phyloP scores from a whole-genome alignment of 2,329 filamentous ascomycete genomes.

The Monilinia fructicola region DNA sequence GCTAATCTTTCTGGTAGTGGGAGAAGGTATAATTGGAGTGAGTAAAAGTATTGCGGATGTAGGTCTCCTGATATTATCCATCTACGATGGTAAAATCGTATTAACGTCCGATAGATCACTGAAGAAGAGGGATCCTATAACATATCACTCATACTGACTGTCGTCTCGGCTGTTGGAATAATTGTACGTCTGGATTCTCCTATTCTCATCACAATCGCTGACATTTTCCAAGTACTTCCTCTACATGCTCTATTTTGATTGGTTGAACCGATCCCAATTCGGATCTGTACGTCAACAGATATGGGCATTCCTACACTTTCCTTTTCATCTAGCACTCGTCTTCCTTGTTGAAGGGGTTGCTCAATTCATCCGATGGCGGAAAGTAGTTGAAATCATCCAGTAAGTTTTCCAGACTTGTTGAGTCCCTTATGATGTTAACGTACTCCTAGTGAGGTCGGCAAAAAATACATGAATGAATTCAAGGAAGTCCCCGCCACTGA shows the following conservation, averaged over 20 bases:
- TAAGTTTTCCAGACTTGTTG: background rate
- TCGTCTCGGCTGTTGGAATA: conserved; percentile 18
- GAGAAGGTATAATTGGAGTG: conserved; percentile 35
- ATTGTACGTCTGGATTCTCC: background rate
- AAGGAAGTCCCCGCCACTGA: background rate
- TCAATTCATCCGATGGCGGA: conserved; percentile 34
- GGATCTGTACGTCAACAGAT: conserved; percentile 31
- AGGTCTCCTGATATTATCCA: background rate
- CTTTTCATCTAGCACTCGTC: conserved; percentile 55
- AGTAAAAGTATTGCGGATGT: conserved; percentile 32
- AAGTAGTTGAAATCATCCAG: conserved; percentile 29
- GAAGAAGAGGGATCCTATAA: conserved; percentile 6
- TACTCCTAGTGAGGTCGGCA: background rate
- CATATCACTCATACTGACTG: background rate
- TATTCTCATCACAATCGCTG: background rate
- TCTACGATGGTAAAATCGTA: background rate
- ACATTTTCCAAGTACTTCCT: conserved; percentile 30
- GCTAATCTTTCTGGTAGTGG: conserved; percentile 25
- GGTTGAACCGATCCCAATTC: conserved; percentile 28
- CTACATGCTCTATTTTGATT: conserved; percentile 37
- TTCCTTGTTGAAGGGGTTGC: conserved; percentile 53
- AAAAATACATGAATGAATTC: conserved; percentile 12
- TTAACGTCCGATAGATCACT: conserved; percentile 9
- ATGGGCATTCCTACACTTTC: conserved; percentile 54
- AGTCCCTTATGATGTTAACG: background rate